These are phyloP conservation scores for Vitis rotundifolia DNA, from an alignment of 164 flowering plant genomes.

Conservation along the genomic window DNA sequence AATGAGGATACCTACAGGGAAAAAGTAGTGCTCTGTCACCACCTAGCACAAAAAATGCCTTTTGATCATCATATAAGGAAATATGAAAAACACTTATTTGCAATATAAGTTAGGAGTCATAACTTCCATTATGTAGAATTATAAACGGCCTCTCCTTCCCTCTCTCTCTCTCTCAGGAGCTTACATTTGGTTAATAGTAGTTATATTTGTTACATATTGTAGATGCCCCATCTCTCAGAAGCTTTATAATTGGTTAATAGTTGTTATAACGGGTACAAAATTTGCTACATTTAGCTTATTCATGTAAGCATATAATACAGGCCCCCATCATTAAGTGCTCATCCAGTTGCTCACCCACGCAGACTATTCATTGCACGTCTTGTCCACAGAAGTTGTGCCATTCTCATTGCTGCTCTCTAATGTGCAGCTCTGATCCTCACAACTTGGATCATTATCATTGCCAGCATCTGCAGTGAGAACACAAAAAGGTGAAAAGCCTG, in stretches of 20 bases:
- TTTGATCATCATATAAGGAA: too few relatives aligned
- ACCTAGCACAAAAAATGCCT: too few relatives aligned
- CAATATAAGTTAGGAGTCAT: too few relatives aligned
- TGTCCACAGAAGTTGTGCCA: not conserved
- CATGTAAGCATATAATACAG: not conserved
- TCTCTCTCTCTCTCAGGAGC: too few relatives aligned
- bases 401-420: not conserved
- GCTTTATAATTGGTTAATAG: not conserved
- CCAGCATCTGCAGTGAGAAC: constrained; percentile 5
- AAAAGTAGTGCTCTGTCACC: too few relatives aligned
- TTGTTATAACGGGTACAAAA: not conserved
- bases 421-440: constrained; percentile 3
- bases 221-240: too few relatives aligned
- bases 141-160: too few relatives aligned
- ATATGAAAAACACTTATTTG: too few relatives aligned
- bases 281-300: not conserved
- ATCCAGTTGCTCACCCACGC: not conserved
- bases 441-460: not conserved
- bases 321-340: not conserved
- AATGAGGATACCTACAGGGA: too few relatives aligned
- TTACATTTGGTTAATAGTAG: too few relatives aligned
- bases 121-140: too few relatives aligned
- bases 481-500: not conserved
- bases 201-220: too few relatives aligned
- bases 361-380: constrained; percentile 5